These are phyloP conservation scores for Dunaliella sp. DNA, from an alignment of 139 green algal species.

Conservation along the genomic window DNA sequence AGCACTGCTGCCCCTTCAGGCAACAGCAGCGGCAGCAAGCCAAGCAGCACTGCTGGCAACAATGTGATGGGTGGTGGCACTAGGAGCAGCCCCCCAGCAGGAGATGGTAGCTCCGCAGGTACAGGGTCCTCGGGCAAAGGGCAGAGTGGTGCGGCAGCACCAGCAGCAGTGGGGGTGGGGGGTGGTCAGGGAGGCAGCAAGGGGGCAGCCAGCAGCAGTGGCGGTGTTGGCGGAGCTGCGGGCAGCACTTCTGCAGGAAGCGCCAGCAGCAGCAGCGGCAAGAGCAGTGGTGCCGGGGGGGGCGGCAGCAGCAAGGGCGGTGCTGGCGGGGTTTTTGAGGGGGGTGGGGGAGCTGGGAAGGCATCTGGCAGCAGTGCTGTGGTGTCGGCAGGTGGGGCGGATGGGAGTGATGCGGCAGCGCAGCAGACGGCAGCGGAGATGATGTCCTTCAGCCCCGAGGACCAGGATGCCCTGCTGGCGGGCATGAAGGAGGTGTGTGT, in stretches of 20 bases:
- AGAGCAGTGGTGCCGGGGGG: not conserved
- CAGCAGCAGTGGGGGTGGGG: not conserved
- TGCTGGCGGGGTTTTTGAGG: not conserved
- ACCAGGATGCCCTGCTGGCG: conserved; percentile 27
- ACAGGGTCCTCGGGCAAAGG: too few relatives aligned
- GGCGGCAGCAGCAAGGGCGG: conserved; percentile 10
- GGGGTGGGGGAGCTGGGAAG: not conserved
- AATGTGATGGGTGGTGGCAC: too few relatives aligned
- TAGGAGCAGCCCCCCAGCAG: too few relatives aligned
- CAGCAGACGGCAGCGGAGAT: not conserved
- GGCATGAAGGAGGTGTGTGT: conserved; percentile 55
- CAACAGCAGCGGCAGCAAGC: conserved; percentile 4
- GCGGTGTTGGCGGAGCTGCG: not conserved
- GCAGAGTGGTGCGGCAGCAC: too few relatives aligned
- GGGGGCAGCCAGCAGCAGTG: not conserved
- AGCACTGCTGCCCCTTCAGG: not conserved
- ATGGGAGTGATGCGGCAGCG: not conserved
- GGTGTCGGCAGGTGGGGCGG: not conserved
- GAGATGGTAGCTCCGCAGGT: too few relatives aligned
- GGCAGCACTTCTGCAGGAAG: not conserved
- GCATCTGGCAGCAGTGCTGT: not conserved
- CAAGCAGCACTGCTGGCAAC: not conserved
- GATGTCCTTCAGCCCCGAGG: not conserved
- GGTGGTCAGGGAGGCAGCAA: not conserved
- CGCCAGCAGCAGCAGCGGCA: conserved; percentile 12